Conservation (phyloP, 176 grass and related monocot species). For the Puccinellia tenuiflora region DNA sequence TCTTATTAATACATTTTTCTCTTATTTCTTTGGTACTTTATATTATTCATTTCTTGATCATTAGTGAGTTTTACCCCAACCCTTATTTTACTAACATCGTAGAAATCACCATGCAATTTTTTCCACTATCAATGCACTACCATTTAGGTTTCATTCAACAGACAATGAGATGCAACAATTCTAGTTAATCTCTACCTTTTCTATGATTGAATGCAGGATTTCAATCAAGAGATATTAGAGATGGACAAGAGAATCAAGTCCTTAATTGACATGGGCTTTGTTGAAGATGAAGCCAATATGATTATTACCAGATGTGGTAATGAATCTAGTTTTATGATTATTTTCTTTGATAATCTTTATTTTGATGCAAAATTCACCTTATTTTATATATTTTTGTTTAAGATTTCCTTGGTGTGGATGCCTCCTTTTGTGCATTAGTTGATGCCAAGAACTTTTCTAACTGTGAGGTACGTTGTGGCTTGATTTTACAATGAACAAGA, state of each 20-base stretch:
- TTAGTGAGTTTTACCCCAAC: too few relatives aligned
- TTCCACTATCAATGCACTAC: too few relatives aligned
- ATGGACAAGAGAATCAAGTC: constrained; percentile 36
- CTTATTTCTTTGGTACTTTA: too few relatives aligned
- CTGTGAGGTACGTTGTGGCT: constrained; percentile 29
- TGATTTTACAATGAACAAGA: neutral
- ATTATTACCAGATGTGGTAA: constrained; percentile 52
- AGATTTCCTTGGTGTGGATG: constrained; percentile 44
- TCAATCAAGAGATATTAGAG: constrained; percentile 45
- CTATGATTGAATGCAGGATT: constrained; percentile 37
- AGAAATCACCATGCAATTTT: too few relatives aligned
- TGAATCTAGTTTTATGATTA: neutral
- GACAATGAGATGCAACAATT: neutral
- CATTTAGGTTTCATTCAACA: neutral
- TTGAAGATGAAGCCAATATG: neutral
- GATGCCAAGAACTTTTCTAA: constrained; percentile 9
- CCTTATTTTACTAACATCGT: too few relatives aligned
- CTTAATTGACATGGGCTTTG: constrained; percentile 64
- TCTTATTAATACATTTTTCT: neutral
- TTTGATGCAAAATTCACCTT: neutral
- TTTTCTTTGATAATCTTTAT: neutral
- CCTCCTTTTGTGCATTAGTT: constrained; percentile 15
- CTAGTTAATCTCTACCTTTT: neutral
- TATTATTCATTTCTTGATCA: too few relatives aligned
- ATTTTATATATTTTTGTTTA: neutral